Evolutionary conservation across 2,329 filamentous ascomycete species (phyloP).

Genomic region (Ophiostoma quercus): DNA sequence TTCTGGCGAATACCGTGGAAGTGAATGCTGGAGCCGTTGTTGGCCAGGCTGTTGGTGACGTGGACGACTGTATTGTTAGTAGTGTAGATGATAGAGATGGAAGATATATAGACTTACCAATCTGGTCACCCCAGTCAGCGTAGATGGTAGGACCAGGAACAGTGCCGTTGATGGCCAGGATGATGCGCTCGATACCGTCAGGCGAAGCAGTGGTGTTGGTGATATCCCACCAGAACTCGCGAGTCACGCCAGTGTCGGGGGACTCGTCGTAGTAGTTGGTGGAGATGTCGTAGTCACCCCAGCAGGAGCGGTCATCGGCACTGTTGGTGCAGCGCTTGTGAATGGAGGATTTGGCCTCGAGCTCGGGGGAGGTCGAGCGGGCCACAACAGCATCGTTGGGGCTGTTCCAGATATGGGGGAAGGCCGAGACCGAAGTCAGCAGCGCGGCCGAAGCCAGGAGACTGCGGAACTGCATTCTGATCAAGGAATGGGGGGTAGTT

Average conservation of each 20-base stretch:
- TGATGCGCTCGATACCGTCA: constrained; percentile 51
- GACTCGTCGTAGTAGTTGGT: constrained; percentile 32
- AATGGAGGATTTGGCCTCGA: background rate
- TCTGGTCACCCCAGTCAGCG: constrained; percentile 51
- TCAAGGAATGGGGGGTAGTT: background rate
- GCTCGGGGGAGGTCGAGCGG: background rate
- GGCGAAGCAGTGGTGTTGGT: constrained; percentile 39
- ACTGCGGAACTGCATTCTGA: constrained; percentile 14
- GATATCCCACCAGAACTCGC: constrained; percentile 16
- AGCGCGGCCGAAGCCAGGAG: constrained; percentile 19
- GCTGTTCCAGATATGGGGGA: constrained; percentile 8
- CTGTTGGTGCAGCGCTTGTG: constrained; percentile 9
- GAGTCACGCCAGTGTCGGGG: constrained; percentile 51
- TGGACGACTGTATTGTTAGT: constrained; percentile 47
- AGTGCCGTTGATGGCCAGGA: constrained; percentile 59
- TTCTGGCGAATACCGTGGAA: constrained; percentile 52
- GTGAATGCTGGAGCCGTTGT: constrained; percentile 53
- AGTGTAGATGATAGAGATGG: background rate
- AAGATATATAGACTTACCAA: background rate
- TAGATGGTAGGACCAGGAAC: constrained; percentile 63
- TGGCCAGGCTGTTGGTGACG: constrained; percentile 51
- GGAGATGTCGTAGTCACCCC: constrained; percentile 26
- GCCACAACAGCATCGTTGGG: background rate
- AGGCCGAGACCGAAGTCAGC: constrained; percentile 14
- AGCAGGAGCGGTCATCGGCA: constrained; percentile 23